Evolutionary conservation across 441 rosid genomes (phyloP).

Genomic region (Populus hybrid): DNA sequence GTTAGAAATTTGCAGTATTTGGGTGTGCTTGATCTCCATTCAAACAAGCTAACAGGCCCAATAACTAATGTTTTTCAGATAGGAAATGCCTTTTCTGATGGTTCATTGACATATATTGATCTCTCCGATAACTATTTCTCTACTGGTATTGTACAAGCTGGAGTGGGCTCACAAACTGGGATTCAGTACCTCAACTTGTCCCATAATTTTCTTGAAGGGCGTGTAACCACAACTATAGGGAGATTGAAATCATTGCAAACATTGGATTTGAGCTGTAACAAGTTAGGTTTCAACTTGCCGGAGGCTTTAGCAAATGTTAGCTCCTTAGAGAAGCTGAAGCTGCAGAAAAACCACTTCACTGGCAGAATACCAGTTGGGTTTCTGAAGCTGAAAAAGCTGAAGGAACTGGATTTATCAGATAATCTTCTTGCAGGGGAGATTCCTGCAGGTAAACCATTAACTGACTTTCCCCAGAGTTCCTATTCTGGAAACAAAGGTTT

Average conservation of each 20-base stretch:
- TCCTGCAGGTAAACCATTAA: slow-evolving; percentile 43
- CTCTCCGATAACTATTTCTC: slow-evolving; percentile 47
- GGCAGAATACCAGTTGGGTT: slow-evolving; percentile 43
- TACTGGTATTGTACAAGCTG: slow-evolving; percentile 28
- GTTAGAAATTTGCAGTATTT: slow-evolving; percentile 28
- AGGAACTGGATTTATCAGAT: slow-evolving; percentile 44
- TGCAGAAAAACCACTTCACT: slow-evolving; percentile 43
- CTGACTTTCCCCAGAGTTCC: slow-evolving; percentile 42
- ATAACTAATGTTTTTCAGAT: slow-evolving; percentile 34
- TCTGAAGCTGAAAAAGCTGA: slow-evolving; percentile 42
- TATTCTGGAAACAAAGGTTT: slow-evolving; percentile 50
- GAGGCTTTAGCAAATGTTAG: slow-evolving; percentile 36
- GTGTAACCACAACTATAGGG: slow-evolving; percentile 31
- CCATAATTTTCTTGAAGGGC: slow-evolving; percentile 25
- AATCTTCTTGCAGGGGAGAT: slow-evolving; percentile 49
- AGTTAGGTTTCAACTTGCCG: slow-evolving; percentile 33
- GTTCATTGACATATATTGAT: slow-evolving; percentile 41
- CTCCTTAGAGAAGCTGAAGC: slow-evolving; percentile 40
- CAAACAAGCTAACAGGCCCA: slow-evolving; percentile 44
- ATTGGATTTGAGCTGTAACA: slow-evolving; percentile 44
- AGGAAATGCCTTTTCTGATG: slow-evolving; percentile 38
- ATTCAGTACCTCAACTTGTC: slow-evolving; percentile 41
- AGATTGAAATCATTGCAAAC: slow-evolving; percentile 23
- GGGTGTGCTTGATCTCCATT: slow-evolving; percentile 47
- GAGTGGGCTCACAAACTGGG: slow-evolving; percentile 28